These are phyloP conservation scores for Ceratocystiopsis brevicomis DNA, from an alignment of 2,329 filamentous ascomycete genomes.

Conservation along the genomic window DNA sequence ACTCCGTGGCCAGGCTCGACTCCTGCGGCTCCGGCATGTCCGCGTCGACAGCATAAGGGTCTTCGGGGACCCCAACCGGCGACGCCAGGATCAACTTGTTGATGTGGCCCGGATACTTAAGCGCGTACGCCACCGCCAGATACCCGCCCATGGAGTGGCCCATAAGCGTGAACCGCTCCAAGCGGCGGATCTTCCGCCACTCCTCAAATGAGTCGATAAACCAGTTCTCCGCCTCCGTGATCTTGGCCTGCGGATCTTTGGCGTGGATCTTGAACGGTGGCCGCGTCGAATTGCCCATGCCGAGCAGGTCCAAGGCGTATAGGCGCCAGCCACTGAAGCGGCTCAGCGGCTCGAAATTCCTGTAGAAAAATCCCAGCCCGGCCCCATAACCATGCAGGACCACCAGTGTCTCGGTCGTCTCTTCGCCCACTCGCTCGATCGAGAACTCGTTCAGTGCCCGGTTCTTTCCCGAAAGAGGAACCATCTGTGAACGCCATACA, in stretches of 20 bases:
- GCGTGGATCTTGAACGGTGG: slow-evolving; percentile 71
- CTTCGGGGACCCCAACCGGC: slow-evolving; percentile 84
- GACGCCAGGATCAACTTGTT: slow-evolving; percentile 95
- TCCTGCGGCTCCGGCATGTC: slow-evolving; percentile 60
- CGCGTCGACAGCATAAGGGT: slow-evolving; percentile 71
- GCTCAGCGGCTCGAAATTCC: slow-evolving; percentile 82
- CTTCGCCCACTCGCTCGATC: slow-evolving; percentile 64
- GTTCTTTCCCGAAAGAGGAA: slow-evolving; percentile 68
- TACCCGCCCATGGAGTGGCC: slow-evolving; percentile 92
- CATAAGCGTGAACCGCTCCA: slow-evolving; percentile 82
- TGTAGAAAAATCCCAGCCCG: slow-evolving; percentile 93
- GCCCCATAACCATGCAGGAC: slow-evolving; percentile 96
- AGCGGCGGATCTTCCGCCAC: slow-evolving; percentile 74
- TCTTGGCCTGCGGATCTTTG: slow-evolving; percentile 66
- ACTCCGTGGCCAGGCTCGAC: slow-evolving; percentile 58
- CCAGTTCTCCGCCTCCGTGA: slow-evolving; percentile 80
- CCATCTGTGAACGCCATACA: slow-evolving; percentile 70
- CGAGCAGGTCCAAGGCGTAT: slow-evolving; percentile 85
- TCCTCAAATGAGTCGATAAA: slow-evolving; percentile 94
- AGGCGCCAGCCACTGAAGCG: slow-evolving; percentile 67
- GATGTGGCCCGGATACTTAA: slow-evolving; percentile 86
- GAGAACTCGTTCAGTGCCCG: slow-evolving; percentile 85
- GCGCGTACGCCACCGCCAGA: slow-evolving; percentile 80
- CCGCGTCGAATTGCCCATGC: slow-evolving; percentile 77
- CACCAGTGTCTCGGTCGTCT: slow-evolving; percentile 68